Base-by-base conservation (phyloP, 108 stramenopile genomes). In the Cylindrotheca fusiformis region DNA sequence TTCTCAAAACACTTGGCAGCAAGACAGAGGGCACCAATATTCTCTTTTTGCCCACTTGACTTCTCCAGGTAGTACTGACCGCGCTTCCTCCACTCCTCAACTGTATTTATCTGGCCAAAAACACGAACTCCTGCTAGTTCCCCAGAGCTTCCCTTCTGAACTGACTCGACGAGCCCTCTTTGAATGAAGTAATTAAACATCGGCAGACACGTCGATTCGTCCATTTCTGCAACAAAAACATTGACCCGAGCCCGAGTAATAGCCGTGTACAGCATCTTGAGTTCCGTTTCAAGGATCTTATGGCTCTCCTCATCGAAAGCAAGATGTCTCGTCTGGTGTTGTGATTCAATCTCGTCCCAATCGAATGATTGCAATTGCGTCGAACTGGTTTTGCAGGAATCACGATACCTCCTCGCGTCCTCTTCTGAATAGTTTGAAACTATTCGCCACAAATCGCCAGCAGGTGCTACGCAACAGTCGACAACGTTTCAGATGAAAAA, bases 1-100 rank as follows among this genome's bases (percentile, higher is more conserved):
- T 73, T 77, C 23, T 77, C 71, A 47, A 77, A 77, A 30, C 76
- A 77, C 32, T 68, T 72, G 18, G 76, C 76, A 25, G 76, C 76
- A 44, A 77, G 67, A 12, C 76, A 19, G 14, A 77, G 45, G 28
- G 64, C 48, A 17, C 65, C 55, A 36, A 29, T 60, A 29, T 41
- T 41, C 36, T 50, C 33, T 14, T 68, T 17, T 17, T 77, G 58
- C 2, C 76, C 76, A 30, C 72, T 71, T 17, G 76, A 71, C 32
- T 72, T 72, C 27, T 63, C 53, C 30, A 77, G 71, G 46, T 76
- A 76, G 28, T 76, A 76, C 49, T 76, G 64, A 6, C 75, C 75
- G 41, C 75, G 69, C 8, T 56, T 66, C 53, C 48, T 65, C 75
- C 75, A 76, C 60, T 76, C 75, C 31, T 76, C 75, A 4, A 61